Conservation (phyloP, 441 rosid genomes). For the Corymbia citriodora region DNA sequence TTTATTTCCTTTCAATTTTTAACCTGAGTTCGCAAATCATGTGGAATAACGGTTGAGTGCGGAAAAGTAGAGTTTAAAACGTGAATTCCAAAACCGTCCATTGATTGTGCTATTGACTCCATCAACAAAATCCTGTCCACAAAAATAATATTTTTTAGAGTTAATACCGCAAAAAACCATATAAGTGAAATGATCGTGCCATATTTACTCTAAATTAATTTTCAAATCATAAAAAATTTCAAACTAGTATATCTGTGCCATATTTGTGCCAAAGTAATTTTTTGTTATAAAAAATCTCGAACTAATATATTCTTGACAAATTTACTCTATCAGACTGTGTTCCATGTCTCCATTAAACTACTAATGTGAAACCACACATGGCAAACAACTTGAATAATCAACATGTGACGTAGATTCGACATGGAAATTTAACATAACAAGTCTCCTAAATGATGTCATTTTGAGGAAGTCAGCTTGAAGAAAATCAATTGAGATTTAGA, state of each 20-base stretch:
- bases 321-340: rapidly evolving
- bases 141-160: neutral
- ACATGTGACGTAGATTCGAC: rapidly evolving
- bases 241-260: rapidly evolving
- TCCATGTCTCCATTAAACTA: neutral
- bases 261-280: neutral
- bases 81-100: neutral
- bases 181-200: rapidly evolving
- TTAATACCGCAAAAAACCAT: neutral
- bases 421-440: neutral
- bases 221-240: rapidly evolving
- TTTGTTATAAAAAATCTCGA: neutral
- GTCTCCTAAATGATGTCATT: neutral
- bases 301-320: neutral
- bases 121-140: neutral
- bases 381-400: rapidly evolving
- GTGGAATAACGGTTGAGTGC: neutral
- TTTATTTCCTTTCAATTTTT: neutral
- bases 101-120: neutral
- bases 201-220: neutral
- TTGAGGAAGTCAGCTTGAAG: neutral
- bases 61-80: neutral
- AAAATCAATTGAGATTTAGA: neutral
- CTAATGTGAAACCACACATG: rapidly evolving
- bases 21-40: neutral